These are phyloP conservation scores for Xylaria acuta DNA, from an alignment of 495 filamentous ascomycete genomes.

Conservation along the genomic window DNA sequence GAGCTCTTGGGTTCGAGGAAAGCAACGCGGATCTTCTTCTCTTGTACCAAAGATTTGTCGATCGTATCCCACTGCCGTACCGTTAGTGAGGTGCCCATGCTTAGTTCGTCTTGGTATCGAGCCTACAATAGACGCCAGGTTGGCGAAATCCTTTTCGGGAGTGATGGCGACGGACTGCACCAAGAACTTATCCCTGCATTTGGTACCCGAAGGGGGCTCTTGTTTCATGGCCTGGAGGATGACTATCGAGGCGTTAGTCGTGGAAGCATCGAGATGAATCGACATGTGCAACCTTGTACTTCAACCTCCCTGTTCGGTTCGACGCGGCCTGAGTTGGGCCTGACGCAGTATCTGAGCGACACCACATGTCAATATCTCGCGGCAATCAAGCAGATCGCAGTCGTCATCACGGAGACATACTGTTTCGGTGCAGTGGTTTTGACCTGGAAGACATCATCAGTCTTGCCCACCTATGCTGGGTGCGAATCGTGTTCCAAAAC, in stretches of 20 bases:
- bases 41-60: constrained; percentile 76
- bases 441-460: constrained; percentile 63
- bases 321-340: constrained; percentile 95
- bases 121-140: constrained; percentile 80
- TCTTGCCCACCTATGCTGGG: constrained; percentile 19
- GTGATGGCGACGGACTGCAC: constrained; percentile 92
- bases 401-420: constrained; percentile 60
- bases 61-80: constrained; percentile 71
- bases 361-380: constrained; percentile 33
- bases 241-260: constrained; percentile 60
- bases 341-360: constrained; percentile 84
- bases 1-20: constrained; percentile 71
- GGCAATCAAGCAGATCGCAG: constrained; percentile 13
- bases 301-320: constrained; percentile 86
- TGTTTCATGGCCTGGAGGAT: constrained; percentile 97
- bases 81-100: constrained; percentile 24
- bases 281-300: constrained; percentile 76
- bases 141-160: constrained; percentile 80
- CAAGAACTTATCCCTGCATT: constrained; percentile 97
- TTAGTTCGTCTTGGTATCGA: constrained; percentile 14
- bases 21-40: constrained; percentile 94
- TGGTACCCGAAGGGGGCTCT: constrained; percentile 82
- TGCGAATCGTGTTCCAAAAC: constrained; percentile 30
- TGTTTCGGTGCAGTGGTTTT: constrained; percentile 99
- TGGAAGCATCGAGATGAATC: constrained; percentile 20